Conservation (phyloP, 768 basidiomycete species). For the Dioszegia hungarica region DNA sequence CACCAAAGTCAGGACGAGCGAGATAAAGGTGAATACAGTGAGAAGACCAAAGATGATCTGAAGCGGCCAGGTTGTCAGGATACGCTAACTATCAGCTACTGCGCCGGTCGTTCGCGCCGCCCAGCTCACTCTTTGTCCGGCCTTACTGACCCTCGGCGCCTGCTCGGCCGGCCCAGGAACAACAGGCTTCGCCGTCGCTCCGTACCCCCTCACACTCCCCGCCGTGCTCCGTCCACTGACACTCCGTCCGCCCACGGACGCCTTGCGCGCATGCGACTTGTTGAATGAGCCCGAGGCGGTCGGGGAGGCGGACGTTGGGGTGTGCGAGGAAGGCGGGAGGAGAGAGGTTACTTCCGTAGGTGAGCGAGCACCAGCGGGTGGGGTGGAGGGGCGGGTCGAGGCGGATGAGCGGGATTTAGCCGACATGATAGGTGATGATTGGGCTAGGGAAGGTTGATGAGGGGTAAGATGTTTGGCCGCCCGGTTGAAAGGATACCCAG, state of each 20-base stretch:
- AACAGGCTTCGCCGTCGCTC: constrained; percentile 10
- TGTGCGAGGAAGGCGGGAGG: constrained; percentile 21
- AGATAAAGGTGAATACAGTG: constrained; percentile 28
- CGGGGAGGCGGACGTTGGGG: neutral
- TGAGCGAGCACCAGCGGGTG: constrained; percentile 1
- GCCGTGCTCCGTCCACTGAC: constrained; percentile 31
- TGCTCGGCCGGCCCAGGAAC: constrained; percentile 31
- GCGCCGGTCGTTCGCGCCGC: neutral
- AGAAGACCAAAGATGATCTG: constrained; percentile 34
- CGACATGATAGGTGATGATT: neutral
- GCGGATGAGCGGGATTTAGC: neutral
- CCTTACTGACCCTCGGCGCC: constrained; percentile 39
- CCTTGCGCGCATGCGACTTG: constrained; percentile 11
- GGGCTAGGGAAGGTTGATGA: no score
- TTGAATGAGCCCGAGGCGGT: neutral
- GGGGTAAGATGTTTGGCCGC: no score
- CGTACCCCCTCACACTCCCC: constrained; percentile 34
- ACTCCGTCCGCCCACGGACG: constrained; percentile 24
- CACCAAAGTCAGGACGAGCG: constrained; percentile 33
- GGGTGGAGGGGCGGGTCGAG: constrained; percentile 4
- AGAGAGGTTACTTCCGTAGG: constrained; percentile 32
- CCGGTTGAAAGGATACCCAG: no score
- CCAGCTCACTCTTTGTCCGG: constrained; percentile 39
- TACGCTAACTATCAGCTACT: constrained; percentile 25
- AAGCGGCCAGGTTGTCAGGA: constrained; percentile 43